Conservation (phyloP, 805 yeast genomes). For the Teunomyces barrocoloradensis region DNA sequence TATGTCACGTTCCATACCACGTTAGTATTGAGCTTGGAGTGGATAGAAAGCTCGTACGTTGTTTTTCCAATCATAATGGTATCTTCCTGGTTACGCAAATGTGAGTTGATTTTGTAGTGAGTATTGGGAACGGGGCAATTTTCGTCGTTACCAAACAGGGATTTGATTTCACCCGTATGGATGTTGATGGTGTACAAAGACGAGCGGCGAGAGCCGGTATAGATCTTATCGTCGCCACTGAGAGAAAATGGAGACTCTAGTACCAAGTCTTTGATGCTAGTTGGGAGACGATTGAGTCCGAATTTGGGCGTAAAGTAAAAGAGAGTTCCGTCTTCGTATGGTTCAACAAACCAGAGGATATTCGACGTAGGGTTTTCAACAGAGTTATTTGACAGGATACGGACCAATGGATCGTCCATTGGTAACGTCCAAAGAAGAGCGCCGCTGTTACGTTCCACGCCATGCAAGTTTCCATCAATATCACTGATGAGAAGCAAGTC, state of each 20-base stretch:
- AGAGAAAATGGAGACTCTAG: conserved; percentile 83
- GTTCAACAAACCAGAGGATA: conserved; percentile 85
- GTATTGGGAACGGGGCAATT: conserved; percentile 35
- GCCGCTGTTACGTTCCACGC: conserved; percentile 73
- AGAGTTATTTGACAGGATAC: conserved; percentile 28
- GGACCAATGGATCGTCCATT: conserved; percentile 62
- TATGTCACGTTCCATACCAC: conserved; percentile 81
- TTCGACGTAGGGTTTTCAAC: conserved; percentile 21
- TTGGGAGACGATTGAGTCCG: conserved; percentile 81
- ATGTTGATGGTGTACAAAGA: conserved; percentile 73
- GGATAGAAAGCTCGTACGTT: conserved; percentile 70
- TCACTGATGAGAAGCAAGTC: conserved; percentile 70
- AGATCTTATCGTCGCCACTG: conserved; percentile 71
- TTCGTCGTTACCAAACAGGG: conserved; percentile 57
- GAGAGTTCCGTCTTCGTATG: conserved; percentile 77
- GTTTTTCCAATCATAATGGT: conserved; percentile 66
- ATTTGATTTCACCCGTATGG: conserved; percentile 67
- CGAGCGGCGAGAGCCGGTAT: conserved; percentile 81
- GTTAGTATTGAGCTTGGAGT: conserved; percentile 59
- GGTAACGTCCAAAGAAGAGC: conserved; percentile 72
- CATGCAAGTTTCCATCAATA: conserved; percentile 85
- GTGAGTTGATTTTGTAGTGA: conserved; percentile 12
- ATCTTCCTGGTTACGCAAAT: conserved; percentile 25
- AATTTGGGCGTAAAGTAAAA: conserved; percentile 72
- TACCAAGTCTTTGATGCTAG: conserved; percentile 74